These are phyloP conservation scores for Saccharomyces kudriavzevii DNA, from an alignment of 805 yeast species.

Conservation along the genomic window DNA sequence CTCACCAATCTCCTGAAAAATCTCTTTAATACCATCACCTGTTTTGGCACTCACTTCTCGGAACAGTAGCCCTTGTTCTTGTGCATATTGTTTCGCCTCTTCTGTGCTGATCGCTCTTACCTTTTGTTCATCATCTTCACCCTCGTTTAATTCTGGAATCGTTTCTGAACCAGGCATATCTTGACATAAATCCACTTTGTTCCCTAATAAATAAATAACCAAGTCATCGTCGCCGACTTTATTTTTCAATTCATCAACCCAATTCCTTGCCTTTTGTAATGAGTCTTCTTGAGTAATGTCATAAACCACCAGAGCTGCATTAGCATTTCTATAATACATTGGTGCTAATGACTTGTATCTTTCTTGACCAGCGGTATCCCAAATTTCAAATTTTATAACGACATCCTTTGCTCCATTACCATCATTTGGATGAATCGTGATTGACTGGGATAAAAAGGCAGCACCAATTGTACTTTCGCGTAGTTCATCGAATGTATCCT, in stretches of 20 bases:
- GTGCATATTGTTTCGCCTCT: conserved; percentile 48
- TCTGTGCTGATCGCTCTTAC: conserved; percentile 39
- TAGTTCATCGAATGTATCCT: conserved; percentile 62
- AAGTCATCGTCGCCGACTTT: conserved; percentile 67
- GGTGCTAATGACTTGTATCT: conserved; percentile 77
- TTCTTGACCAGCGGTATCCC: conserved; percentile 98
- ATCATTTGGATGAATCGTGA: conserved; percentile 29
- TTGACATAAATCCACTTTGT: conserved; percentile 62
- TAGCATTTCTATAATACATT: conserved; percentile 73
- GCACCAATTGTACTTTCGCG: conserved; percentile 97
- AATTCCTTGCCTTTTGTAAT: conserved; percentile 68
- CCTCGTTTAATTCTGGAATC: not conserved
- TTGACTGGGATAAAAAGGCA: conserved; percentile 82
- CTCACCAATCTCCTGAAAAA: conserved; percentile 44
- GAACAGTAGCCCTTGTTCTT: conserved; percentile 42
- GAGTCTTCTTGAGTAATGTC: conserved; percentile 70
- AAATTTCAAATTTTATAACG: conserved; percentile 51
- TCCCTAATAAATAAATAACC: conserved; percentile 81
- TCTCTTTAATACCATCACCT: conserved; percentile 41
- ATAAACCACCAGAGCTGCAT: conserved; percentile 80
- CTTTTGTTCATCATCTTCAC: conserved; percentile 42
- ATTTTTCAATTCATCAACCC: conserved; percentile 87
- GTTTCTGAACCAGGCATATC: not conserved
- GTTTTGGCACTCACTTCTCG: conserved; percentile 54
- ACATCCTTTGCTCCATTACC: conserved; percentile 12